Conservation (phyloP, 1,284 basidiomycete species). For the Moesziomyces antarcticus region DNA sequence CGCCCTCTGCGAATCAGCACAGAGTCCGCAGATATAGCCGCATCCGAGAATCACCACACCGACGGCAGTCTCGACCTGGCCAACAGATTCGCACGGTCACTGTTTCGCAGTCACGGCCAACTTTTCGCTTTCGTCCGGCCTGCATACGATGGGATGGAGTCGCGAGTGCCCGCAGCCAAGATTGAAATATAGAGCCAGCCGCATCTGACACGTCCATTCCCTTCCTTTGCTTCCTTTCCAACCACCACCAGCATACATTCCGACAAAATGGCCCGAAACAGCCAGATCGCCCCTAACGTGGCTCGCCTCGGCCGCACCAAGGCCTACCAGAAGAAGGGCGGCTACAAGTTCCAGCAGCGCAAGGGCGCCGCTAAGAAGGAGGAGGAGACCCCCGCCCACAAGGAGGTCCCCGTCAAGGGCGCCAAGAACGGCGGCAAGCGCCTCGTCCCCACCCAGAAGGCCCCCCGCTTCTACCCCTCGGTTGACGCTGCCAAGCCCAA, state of each 20-base stretch:
- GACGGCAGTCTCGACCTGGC: no score
- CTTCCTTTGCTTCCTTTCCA: background rate
- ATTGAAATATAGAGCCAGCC: background rate
- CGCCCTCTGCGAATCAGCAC: no score
- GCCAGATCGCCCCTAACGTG: slow-evolving; percentile 80
- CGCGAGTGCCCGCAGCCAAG: background rate
- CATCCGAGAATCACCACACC: no score
- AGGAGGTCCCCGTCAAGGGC: slow-evolving; percentile 87
- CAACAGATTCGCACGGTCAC: no score
- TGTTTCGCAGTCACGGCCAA: no score
- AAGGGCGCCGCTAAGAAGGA: slow-evolving; percentile 73
- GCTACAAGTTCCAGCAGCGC: slow-evolving; percentile 79
- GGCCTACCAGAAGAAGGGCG: slow-evolving; percentile 81
- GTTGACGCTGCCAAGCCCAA: slow-evolving; percentile 91
- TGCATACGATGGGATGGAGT: background rate
- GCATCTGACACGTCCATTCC: slow-evolving; percentile 22
- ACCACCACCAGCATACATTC: slow-evolving; percentile 36
- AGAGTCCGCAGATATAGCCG: no score
- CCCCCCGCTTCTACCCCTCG: slow-evolving; percentile 94
- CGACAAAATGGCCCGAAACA: slow-evolving; percentile 85
- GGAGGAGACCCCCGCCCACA: slow-evolving; percentile 72
- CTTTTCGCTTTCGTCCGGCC: no score
- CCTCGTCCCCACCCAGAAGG: slow-evolving; percentile 84
- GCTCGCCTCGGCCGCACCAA: slow-evolving; percentile 74
- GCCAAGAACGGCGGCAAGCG: slow-evolving; percentile 92